These are phyloP conservation scores for Panicum miliaceum DNA, from an alignment of 176 grass and related monocot species.

Conservation along the genomic window DNA sequence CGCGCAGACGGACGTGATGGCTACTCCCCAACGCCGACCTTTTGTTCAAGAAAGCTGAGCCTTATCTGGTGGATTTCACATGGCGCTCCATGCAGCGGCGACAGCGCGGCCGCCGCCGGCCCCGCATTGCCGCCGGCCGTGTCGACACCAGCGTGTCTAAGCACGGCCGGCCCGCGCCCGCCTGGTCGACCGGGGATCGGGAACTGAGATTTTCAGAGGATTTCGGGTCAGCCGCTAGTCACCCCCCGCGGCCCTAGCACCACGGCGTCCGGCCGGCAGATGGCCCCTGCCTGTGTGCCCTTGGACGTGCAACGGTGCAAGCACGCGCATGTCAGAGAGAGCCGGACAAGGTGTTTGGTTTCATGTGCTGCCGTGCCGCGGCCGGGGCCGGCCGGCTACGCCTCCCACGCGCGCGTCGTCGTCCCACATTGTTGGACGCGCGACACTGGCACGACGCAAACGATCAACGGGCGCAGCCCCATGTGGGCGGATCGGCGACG, in stretches of 20 bases:
- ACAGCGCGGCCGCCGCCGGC: constrained; percentile 25
- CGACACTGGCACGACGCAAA: neutral
- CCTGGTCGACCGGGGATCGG: neutral
- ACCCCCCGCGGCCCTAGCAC: neutral
- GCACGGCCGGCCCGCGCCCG: neutral
- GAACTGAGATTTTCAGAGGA: neutral
- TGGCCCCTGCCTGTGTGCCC: constrained; percentile 15
- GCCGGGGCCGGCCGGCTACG: too few relatives aligned
- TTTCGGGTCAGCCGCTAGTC: neutral
- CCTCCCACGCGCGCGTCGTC: neutral
- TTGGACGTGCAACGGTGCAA: neutral
- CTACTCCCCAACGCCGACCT: neutral
- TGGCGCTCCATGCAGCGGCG: constrained; percentile 7
- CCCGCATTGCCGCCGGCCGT: constrained; percentile 29
- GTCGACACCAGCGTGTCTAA: constrained; percentile 29
- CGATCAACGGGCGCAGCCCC: constrained; percentile 14
- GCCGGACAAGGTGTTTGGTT: neutral
- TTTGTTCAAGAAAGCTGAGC: neutral
- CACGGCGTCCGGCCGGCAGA: neutral
- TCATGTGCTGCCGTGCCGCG: neutral
- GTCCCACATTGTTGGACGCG: constrained; percentile 41
- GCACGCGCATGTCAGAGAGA: neutral
- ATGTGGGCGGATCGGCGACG: neutral
- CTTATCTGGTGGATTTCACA: neutral
- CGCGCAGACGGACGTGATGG: neutral